Evolutionary conservation across 2,329 filamentous ascomycete species (phyloP), one percentile per base, ranked within the genome.

Genomic region (Pestalotiopsis sp.): DNA sequence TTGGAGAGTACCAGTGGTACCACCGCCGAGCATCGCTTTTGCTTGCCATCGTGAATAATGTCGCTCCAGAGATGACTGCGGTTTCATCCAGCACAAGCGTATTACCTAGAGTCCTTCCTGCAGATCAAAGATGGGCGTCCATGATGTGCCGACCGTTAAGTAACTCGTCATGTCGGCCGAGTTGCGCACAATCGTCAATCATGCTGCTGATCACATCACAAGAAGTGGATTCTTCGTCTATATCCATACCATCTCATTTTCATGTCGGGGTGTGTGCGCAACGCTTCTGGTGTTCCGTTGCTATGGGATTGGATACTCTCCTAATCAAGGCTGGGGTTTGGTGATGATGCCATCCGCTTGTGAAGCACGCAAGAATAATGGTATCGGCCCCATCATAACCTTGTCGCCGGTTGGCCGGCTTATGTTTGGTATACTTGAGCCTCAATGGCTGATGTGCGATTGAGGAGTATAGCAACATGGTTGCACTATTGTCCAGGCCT

Each of bases 1-100:
- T 69, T 20, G 70, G 58, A 11, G 71, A 72, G 41, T 72, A 73
- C 72, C 72, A 73, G 13, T 73, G 66, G 23, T 71, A 70, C 72
- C 72, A 73, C 17, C 60, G 66, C 4, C 66, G 38, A 23, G 14
- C 25, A 1, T 38, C 11, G 6, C 12, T 63, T 14, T 23, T 14
- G 2, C 14, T 31, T 23, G 36, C 6, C 60, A 63, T 63, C 1
- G 2, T 52, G 17, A n/a, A 9, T 9, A 52, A 2, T 23, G 11
- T 9, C 17, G 3, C 20, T 52, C 20, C 45, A 52, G 6, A 52
- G 45, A 20, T 52, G 17, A n/a, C 17, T n/a, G 6, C 14, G 7
- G 12, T 52, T 52, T 1, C 2, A 9, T 3, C 17, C 45, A n/a
- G 20, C 6, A 52, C 45, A 52, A 52, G 5, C 9, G 17, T 4